Conservation (phyloP, 2,329 filamentous ascomycete species). For the Peltaster fructicola region DNA sequence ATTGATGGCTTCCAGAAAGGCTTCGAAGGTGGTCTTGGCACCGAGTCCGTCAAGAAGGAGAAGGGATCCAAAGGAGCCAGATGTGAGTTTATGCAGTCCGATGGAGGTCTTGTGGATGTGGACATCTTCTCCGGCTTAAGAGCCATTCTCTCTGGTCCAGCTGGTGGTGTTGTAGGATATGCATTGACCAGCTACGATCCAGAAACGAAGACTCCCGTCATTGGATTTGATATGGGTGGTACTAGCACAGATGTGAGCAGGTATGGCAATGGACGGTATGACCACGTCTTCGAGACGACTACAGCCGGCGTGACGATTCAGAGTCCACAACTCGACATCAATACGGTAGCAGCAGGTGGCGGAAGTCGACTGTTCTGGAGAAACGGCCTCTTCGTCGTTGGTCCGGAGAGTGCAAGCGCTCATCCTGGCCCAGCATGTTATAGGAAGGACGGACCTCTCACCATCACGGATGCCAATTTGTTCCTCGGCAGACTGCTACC, state of each 20-base stretch:
- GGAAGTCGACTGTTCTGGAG: constrained; percentile 72
- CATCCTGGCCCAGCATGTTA: constrained; percentile 86
- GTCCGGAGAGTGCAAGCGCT: constrained; percentile 73
- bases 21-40: constrained; percentile 65
- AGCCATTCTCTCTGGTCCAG: constrained; percentile 75
- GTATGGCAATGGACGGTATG: constrained; percentile 62
- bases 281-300: constrained; percentile 87
- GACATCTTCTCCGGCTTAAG: constrained; percentile 69
- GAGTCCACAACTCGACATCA: constrained; percentile 82
- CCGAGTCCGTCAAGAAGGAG: constrained; percentile 52
- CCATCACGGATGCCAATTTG: constrained; percentile 86
- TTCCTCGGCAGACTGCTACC: constrained; percentile 70
- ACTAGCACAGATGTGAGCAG: constrained; percentile 83
- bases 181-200: constrained; percentile 80
- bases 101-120: constrained; percentile 54
- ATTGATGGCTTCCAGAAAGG: constrained; percentile 60
- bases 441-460: constrained; percentile 71
- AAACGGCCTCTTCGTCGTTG: constrained; percentile 80
- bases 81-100: constrained; percentile 92
- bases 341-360: constrained; percentile 82
- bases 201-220: constrained; percentile 65
- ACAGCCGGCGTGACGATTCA: constrained; percentile 90
- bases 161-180: constrained; percentile 87
- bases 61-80: constrained; percentile 50
- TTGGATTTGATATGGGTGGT: constrained; percentile 92